Evolutionary conservation across 202 grass and related monocot species (phyloP).

Genomic region (Musa balbisiana): DNA sequence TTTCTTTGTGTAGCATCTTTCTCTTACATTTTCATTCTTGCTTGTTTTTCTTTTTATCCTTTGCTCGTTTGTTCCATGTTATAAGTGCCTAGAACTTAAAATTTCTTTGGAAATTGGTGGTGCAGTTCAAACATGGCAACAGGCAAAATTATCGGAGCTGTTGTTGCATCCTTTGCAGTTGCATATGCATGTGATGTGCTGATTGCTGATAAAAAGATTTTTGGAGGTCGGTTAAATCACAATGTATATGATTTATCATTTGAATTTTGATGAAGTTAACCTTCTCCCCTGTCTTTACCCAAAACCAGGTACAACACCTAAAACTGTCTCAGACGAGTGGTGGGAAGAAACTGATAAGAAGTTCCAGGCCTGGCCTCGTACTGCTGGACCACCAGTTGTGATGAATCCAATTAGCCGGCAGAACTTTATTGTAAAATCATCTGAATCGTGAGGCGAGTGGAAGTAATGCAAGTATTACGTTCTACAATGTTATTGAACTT

Average conservation of each 20-base stretch:
- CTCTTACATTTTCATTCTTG: too few species aligned
- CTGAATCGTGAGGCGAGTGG: conserved; percentile 28
- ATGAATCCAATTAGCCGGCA: conserved; percentile 97
- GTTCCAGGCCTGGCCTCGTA: conserved; percentile 89
- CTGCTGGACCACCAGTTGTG: conserved; percentile 60
- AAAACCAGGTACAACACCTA: conserved; percentile 65
- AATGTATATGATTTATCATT: neutral
- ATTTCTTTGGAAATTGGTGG: neutral
- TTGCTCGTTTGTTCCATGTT: neutral
- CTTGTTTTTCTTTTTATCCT: neutral
- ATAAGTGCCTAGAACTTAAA: neutral
- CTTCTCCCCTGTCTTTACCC: neutral
- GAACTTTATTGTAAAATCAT: conserved; percentile 74
- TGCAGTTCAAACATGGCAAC: neutral
- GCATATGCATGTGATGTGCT: conserved; percentile 39
- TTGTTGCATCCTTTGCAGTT: conserved; percentile 36
- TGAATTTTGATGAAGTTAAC: neutral
- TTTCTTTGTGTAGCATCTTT: too few species aligned
- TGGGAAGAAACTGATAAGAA: conserved; percentile 60
- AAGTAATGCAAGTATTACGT: neutral
- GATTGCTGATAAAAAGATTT: conserved; percentile 72
- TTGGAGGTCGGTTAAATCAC: conserved; percentile 40
- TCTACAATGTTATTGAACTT: neutral
- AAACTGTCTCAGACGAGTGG: conserved; percentile 63
- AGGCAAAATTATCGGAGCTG: conserved; percentile 30